A percentile compares a stretch with the other conserved stretches of the same genome.
Conservation (phyloP, 352 stramenopile species). For the Paralagenidium karlingii region DNA sequence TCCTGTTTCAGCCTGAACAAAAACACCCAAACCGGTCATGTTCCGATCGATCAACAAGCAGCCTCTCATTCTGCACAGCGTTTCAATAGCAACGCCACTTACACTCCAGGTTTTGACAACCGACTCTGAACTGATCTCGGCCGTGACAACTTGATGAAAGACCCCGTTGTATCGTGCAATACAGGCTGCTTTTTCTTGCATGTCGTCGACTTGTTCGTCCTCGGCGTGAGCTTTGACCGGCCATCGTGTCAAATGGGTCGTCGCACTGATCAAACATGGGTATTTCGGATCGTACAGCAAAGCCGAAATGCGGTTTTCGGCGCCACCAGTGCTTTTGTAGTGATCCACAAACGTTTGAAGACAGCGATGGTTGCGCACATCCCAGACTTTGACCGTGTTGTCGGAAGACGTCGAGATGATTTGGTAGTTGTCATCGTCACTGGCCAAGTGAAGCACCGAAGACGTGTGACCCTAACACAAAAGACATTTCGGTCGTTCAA, state of each 20-base stretch:
- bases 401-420: conserved; percentile 71
- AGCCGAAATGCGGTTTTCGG: conserved; percentile 52
- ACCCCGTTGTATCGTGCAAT: conserved; percentile 66
- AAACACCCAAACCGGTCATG: too few species aligned
- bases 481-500: neutral
- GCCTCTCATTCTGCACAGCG: too few species aligned
- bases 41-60: too few species aligned
- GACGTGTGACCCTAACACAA: conserved; percentile 69
- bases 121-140: conserved; percentile 56
- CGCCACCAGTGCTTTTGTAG: conserved; percentile 32
- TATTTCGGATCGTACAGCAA: conserved; percentile 54
- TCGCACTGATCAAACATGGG: conserved; percentile 49
- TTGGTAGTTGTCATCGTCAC: conserved; percentile 76
- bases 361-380: conserved; percentile 69
- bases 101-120: conserved; percentile 74
- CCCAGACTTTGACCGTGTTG: conserved; percentile 79
- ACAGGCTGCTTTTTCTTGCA: conserved; percentile 30
- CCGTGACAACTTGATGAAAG: conserved; percentile 76
- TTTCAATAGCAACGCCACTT: neutral
- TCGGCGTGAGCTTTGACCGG: conserved; percentile 32
- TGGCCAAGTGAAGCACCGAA: conserved; percentile 59
- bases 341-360: conserved; percentile 64
- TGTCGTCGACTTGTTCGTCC: conserved; percentile 14
- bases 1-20: conserved; percentile 64
- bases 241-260: conserved; percentile 58